These are phyloP conservation scores for Malus sylvestris DNA, from an alignment of 306 rosid genomes.

Conservation along the genomic window DNA sequence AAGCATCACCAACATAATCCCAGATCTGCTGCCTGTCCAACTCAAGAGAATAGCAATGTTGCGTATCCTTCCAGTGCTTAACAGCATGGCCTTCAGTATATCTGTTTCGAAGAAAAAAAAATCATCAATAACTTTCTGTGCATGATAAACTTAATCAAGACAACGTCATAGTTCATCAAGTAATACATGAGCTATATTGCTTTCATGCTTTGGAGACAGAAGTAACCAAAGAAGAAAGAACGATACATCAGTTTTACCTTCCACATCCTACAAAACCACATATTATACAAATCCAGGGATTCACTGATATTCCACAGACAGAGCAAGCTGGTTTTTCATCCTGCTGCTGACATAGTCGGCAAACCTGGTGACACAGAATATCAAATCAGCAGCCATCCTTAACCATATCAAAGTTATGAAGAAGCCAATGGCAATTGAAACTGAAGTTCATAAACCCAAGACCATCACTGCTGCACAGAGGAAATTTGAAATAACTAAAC, in stretches of 20 bases:
- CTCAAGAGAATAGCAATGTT: constrained; percentile 94
- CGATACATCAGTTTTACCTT: constrained; percentile 42
- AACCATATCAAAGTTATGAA: background rate
- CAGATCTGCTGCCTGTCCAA: constrained; percentile 83
- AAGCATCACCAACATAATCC: constrained; percentile 88
- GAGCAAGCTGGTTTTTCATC: constrained; percentile 73
- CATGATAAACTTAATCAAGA: background rate
- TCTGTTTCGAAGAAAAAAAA: constrained; percentile 23
- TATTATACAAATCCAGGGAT: constrained; percentile 82
- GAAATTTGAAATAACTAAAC: background rate
- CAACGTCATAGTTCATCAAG: background rate
- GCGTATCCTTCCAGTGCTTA: constrained; percentile 72
- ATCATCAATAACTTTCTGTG: background rate
- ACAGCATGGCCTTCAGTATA: constrained; percentile 96
- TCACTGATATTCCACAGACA: constrained; percentile 69
- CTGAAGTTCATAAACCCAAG: background rate
- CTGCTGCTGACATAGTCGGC: constrained; percentile 81
- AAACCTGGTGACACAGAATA: constrained; percentile 52
- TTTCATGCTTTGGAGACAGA: constrained; percentile 6
- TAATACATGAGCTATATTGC: background rate
- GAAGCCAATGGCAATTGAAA: background rate
- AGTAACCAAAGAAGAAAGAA: constrained; percentile 14
- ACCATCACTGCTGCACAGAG: background rate
- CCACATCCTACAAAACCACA: constrained; percentile 98
- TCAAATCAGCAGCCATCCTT: constrained; percentile 17